Conservation (phyloP, 805 yeast species). For the Myxozyma neglecta region DNA sequence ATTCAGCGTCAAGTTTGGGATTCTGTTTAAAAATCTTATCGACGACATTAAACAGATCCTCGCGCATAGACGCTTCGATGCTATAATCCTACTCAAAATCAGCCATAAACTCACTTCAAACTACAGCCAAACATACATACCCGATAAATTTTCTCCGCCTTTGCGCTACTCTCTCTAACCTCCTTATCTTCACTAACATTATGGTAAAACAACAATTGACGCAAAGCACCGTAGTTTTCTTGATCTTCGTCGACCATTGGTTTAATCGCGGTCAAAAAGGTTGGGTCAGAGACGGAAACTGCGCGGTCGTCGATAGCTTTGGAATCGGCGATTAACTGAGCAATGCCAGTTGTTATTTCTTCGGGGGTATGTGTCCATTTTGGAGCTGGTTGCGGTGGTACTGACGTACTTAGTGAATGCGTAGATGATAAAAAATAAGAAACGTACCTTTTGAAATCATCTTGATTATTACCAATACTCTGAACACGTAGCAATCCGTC, state of each 20-base stretch:
- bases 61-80: conserved; percentile 66
- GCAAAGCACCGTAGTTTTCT: conserved; percentile 46
- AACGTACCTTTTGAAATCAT: conserved; percentile 5
- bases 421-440: neutral
- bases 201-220: conserved; percentile 65
- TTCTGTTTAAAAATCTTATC: conserved; percentile 51
- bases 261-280: conserved; percentile 56
- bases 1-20: conserved; percentile 50
- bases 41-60: conserved; percentile 62
- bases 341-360: conserved; percentile 47
- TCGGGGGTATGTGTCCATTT: conserved; percentile 62
- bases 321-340: conserved; percentile 47
- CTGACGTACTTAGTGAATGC: neutral
- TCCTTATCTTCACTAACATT: conserved; percentile 65
- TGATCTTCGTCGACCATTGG: conserved; percentile 57
- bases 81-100: conserved; percentile 47
- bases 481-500: neutral
- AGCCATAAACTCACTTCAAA: neutral
- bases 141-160: conserved; percentile 51
- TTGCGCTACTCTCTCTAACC: conserved; percentile 69
- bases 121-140: neutral
- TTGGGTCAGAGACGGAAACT: conserved; percentile 53
- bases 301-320: conserved; percentile 53
- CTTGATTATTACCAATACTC: neutral
- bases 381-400: conserved; percentile 46